Evolutionary conservation across 2,329 filamentous ascomycete genomes (phyloP), one percentile per base, ranked within the genome.

Genomic region (Cladosporium colombiae): DNA sequence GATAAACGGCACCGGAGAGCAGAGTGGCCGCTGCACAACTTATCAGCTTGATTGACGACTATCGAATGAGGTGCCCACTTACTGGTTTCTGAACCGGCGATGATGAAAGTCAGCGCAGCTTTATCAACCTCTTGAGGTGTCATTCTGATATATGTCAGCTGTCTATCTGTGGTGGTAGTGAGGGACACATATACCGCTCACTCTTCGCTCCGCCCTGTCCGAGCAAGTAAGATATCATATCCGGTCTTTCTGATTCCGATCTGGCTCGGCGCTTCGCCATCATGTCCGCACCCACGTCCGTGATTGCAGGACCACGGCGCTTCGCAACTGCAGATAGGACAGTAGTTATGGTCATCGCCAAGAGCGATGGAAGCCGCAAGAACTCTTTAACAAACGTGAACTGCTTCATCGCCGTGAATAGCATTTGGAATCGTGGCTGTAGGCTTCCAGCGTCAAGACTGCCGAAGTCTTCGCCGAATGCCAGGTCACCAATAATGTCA

Each of bases 21-120:
- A 76, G 67, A 1, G 78, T 79, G 0, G 77, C 77, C 0, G 76
- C 78, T 0, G 78, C 78, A 8, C 0, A 7, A 11, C 7, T 21
- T 6, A 10, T 44, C 18, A 40, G 56, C 25, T 56, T 23, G 10
- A n/a, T 4, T 3, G n/a, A 29, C 29, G 49, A 29, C 23, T 18
- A 16, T 52, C 16, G 5, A 14, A 29, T 13, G 10, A 16, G 13
- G 25, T 4, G 49, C 14, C 18, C 8, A 46, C 55, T 57, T 18
- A 59, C 56, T 59, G 23, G 56, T 59, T 16, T 59, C 56, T 29
- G 31, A 37, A 14, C 56, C 56, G 1, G 56, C 56, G 3, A 59
- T 31, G 37, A 59, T 16, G 13, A 59, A 46, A 0, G 56, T 59
- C 5, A 16, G 27, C 1, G 56, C 56, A n/a, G 56, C 37, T 25